phyloP scores from a whole-genome alignment of 306 rosid species.

The Glycine latifolia region DNA sequence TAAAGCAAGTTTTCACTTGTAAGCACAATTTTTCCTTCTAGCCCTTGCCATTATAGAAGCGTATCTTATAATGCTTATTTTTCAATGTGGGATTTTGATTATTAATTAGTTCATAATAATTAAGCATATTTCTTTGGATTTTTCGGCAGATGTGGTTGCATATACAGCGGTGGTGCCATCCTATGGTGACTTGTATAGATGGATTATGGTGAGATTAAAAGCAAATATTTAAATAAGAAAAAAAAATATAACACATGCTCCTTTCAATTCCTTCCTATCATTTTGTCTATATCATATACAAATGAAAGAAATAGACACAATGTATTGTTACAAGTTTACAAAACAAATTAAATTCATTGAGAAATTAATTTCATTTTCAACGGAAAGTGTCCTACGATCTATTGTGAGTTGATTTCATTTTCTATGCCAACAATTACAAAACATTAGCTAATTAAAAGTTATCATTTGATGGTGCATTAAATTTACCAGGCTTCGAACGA shows the following conservation, averaged over 20 bases:
- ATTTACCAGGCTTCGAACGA: slow-evolving; percentile 63
- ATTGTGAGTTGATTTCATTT: too few species aligned
- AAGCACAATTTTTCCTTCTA: not conserved
- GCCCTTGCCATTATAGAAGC: not conserved
- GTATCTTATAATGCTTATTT: not conserved
- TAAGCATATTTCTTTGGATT: not conserved
- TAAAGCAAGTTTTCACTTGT: slow-evolving; percentile 24
- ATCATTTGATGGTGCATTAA: not conserved
- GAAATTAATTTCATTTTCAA: not conserved
- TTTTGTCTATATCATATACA: not conserved
- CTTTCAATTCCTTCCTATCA: not conserved
- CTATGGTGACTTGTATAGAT: slow-evolving; percentile 5
- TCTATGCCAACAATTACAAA: not conserved
- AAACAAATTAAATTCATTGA: not conserved
- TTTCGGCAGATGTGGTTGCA: slow-evolving; percentile 6
- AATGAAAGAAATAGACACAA: not conserved
- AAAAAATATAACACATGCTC: not conserved
- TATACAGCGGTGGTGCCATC: slow-evolving; percentile 28
- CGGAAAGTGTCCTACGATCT: too few species aligned
- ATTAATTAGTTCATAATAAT: not conserved
- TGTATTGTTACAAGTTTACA: not conserved
- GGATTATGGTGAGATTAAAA: slow-evolving; percentile 23
- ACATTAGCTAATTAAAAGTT: too few species aligned
- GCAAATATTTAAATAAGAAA: not conserved
- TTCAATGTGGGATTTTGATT: not conserved